These are phyloP conservation scores for Exobasidium cylindrosporum DNA, from an alignment of 1,284 basidiomycete species.

Conservation along the genomic window DNA sequence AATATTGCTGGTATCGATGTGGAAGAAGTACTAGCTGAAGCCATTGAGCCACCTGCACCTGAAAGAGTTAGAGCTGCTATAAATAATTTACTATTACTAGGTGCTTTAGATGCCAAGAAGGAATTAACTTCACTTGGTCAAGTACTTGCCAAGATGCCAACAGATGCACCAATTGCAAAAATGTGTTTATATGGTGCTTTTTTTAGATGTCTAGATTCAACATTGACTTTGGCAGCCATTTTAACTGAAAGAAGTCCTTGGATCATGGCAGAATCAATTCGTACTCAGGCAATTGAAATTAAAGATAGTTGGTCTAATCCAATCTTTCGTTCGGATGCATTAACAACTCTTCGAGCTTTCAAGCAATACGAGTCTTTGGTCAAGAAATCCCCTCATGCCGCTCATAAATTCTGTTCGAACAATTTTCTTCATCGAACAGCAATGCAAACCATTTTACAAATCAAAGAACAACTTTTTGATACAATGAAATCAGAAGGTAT, in stretches of 20 bases:
- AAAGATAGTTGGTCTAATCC: slow-evolving; percentile 78
- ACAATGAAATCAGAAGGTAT: slow-evolving; percentile 67
- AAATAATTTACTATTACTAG: slow-evolving; percentile 76
- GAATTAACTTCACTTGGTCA: slow-evolving; percentile 82
- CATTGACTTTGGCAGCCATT: slow-evolving; percentile 83
- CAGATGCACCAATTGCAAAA: slow-evolving; percentile 85
- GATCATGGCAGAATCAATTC: slow-evolving; percentile 66
- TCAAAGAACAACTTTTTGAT: slow-evolving; percentile 76
- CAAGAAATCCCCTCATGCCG: slow-evolving; percentile 29
- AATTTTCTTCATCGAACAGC: slow-evolving; percentile 88
- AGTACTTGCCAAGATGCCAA: slow-evolving; percentile 82
- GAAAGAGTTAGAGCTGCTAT: slow-evolving; percentile 79
- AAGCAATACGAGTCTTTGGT: slow-evolving; percentile 66
- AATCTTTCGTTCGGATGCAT: slow-evolving; percentile 78
- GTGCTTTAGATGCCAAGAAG: slow-evolving; percentile 75
- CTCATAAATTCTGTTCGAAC: slow-evolving; percentile 76
- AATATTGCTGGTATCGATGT: slow-evolving; percentile 83
- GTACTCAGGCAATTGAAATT: slow-evolving; percentile 62
- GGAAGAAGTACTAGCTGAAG: slow-evolving; percentile 77
- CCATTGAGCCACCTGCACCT: slow-evolving; percentile 84
- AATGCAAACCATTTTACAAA: slow-evolving; percentile 76
- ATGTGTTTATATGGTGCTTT: slow-evolving; percentile 86
- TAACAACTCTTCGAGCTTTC: slow-evolving; percentile 78
- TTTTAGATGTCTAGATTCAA: slow-evolving; percentile 88
- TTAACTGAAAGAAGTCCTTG: slow-evolving; percentile 88